phyloP scores from a whole-genome alignment of 306 rosid species.

The Begonia loranthoides region DNA sequence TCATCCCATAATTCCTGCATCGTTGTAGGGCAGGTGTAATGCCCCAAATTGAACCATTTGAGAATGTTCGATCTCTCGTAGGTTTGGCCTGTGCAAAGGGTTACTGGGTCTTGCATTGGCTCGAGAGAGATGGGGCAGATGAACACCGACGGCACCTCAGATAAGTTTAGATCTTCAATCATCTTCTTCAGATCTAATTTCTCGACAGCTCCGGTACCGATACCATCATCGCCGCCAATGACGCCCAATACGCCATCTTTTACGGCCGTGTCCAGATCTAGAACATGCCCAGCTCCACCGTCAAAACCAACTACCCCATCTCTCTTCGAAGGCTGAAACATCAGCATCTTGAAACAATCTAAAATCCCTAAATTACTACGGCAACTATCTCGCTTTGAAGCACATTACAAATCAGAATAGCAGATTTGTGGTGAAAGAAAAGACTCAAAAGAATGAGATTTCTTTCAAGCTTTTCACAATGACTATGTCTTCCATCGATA shows the following conservation, averaged over 20 bases:
- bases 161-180: constrained; percentile 44
- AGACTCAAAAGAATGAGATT: neutral
- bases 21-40: constrained; percentile 68
- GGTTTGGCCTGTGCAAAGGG: constrained; percentile 87
- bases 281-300: constrained; percentile 28
- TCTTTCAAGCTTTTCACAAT: constrained; percentile 11
- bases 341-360: neutral
- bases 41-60: constrained; percentile 71
- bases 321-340: constrained; percentile 4
- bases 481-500: constrained; percentile 14
- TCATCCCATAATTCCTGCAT: constrained; percentile 86
- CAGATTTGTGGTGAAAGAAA: neutral
- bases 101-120: constrained; percentile 77
- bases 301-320: constrained; percentile 13
- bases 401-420: neutral
- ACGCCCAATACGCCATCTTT: constrained; percentile 54
- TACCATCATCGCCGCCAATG: constrained; percentile 16
- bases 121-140: constrained; percentile 70
- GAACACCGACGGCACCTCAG: constrained; percentile 60
- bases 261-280: constrained; percentile 51
- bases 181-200: constrained; percentile 49
- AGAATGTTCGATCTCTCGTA: constrained; percentile 62
- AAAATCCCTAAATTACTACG: neutral
- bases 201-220: constrained; percentile 18
- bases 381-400: neutral